Evolutionary conservation across 2,329 filamentous ascomycete species (phyloP), one percentile per base, ranked within the genome.

Genomic region (Penicillium glabrum): DNA sequence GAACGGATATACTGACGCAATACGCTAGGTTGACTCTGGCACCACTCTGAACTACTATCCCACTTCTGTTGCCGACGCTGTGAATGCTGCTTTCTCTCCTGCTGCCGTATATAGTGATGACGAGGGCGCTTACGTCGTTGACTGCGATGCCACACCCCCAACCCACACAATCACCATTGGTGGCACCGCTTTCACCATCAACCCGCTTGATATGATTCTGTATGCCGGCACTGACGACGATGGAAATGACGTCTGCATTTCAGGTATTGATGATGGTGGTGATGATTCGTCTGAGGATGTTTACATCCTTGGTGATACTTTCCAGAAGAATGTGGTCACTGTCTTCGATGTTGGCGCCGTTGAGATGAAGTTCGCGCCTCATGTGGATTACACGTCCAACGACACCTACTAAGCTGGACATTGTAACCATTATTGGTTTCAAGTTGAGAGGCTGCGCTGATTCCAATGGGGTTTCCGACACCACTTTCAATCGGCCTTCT

Each of bases 261-360:
- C 56, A 16, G 60, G 61, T 14, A 55, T 69, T 31, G 39, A 58
- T 37, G 62, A 58, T 47, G 59, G 56, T 24, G 52, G 54, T 9
- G 48, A 54, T 41, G 47, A 57, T 31, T 16, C 19, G 8, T 52
- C 56, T 29, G 37, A 63, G 27, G 54, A 56, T 49, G 29, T 55
- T 35, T 66, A 59, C 49, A 67, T 69, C 14, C 58, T 63, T 1
- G 80, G 80, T 0, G 77, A 77, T 57, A 70, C 72, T 8, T 82
- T 79, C 64, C 69, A 80, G 69, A 79, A 78, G 67, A 80, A 79
- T 55, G 79, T 82, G 0, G 67, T 82, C 9, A 69, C 76, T 4
- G 78, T 82, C 1, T 82, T 80, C 62, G 80, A 82, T 67, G 71
- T 82, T 53, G 79, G 77, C 8, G 75, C 73, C 27, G 71, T 65